Conservation (phyloP, 306 rosid genomes). For the Cicer arietinum region DNA sequence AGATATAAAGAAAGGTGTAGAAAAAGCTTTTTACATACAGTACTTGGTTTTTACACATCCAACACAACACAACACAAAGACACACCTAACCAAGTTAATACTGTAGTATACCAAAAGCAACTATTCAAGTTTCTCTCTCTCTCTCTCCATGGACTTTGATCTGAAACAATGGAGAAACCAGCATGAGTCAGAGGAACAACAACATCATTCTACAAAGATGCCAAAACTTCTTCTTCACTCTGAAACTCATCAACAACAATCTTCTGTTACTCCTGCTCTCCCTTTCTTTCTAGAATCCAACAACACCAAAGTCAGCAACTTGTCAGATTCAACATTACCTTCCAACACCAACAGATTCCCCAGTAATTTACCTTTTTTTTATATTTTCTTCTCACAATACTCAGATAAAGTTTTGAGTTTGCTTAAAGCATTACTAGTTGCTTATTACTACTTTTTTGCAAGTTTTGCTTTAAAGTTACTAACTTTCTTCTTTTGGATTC, state of each 20-base stretch:
- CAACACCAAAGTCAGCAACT: conserved; percentile 53
- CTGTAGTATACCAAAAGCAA: conserved; percentile 37
- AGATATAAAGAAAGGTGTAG: conserved; percentile 57
- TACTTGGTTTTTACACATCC: conserved; percentile 56
- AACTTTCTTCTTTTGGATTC: conserved; percentile 29
- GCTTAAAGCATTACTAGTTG: conserved; percentile 33
- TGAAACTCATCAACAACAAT: conserved; percentile 59
- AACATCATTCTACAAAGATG: conserved; percentile 73
- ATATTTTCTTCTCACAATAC: conserved; percentile 1
- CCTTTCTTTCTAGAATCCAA: conserved; percentile 70
- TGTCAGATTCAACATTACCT: conserved; percentile 65
- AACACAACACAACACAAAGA: conserved; percentile 7
- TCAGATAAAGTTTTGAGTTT: neutral
- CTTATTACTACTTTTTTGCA: conserved; percentile 23
- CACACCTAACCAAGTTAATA: conserved; percentile 35
- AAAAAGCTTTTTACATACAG: conserved; percentile 43
- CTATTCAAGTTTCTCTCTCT: neutral
- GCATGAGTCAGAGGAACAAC: conserved; percentile 79
- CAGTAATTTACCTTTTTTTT: conserved; percentile 52
- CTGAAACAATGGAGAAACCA: conserved; percentile 90
- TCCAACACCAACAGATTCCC: conserved; percentile 53
- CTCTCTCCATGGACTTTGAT: conserved; percentile 82
- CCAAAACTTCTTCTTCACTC: conserved; percentile 64
- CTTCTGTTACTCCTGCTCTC: conserved; percentile 57
- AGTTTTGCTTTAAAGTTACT: conserved; percentile 30